Percentiles rank a stretch among this genome's conserved stretches.
Conservation (phyloP, 2,329 filamentous ascomycete species). For the Botrytis fragariae region DNA sequence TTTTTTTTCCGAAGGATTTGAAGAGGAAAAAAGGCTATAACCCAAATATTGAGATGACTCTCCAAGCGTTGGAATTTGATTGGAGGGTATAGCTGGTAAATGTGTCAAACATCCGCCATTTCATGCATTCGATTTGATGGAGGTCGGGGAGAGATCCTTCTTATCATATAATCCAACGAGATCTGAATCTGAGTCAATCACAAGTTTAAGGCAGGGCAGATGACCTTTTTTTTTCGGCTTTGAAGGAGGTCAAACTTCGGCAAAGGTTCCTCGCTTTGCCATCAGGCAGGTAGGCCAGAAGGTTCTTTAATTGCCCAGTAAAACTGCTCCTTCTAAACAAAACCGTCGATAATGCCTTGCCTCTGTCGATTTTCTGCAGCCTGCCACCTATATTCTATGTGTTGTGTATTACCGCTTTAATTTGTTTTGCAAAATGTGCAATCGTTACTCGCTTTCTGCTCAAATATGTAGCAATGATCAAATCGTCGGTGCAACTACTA, state of each 20-base stretch:
- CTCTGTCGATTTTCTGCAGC: background rate
- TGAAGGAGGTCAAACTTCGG: background rate
- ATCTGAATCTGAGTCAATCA: too few species aligned
- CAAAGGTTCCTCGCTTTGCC: background rate
- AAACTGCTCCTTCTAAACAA: background rate
- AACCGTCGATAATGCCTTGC: background rate
- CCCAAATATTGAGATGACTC: background rate
- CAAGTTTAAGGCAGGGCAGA: background rate
- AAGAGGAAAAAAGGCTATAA: background rate
- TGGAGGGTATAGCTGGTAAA: background rate
- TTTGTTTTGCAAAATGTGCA: background rate
- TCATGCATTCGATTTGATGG: background rate
- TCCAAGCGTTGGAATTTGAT: background rate
- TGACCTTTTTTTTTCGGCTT: background rate
- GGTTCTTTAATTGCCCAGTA: background rate
- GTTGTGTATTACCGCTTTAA: background rate
- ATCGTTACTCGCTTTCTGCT: background rate
- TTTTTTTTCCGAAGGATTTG: background rate
- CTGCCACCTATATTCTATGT: background rate
- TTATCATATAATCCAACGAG: conserved; percentile 7
- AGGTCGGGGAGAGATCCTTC: background rate
- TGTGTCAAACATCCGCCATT: background rate
- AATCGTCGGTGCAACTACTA: background rate
- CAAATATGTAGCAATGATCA: background rate
- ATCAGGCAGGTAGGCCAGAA: background rate